Percentiles rank a stretch among this genome's conserved stretches.
These are phyloP conservation scores for Aspergillus tubingensis DNA, from an alignment of 2,329 filamentous ascomycete species.

Conservation along the genomic window DNA sequence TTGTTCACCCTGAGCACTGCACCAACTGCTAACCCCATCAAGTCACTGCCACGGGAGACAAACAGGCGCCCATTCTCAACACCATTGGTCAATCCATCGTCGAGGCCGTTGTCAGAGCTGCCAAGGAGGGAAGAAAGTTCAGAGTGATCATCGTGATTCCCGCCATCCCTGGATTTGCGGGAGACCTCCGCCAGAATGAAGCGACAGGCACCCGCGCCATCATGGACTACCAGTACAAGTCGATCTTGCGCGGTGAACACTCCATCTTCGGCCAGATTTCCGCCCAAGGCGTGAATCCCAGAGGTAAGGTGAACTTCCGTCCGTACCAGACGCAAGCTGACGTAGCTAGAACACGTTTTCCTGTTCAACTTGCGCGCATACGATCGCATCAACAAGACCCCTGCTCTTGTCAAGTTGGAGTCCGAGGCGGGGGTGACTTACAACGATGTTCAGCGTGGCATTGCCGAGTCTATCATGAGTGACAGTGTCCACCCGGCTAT, in stretches of 20 bases:
- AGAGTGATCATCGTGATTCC: conserved; percentile 88
- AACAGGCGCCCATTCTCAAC: conserved; percentile 84
- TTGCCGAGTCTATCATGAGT: conserved; percentile 86
- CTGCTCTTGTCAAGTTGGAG: conserved; percentile 71
- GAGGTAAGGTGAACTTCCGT: conserved; percentile 28
- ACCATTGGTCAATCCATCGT: conserved; percentile 86
- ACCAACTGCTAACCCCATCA: conserved; percentile 23
- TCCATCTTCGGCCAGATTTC: conserved; percentile 83
- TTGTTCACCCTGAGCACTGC: neutral
- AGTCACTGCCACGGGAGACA: conserved; percentile 84
- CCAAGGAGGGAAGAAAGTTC: conserved; percentile 83
- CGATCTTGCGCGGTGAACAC: conserved; percentile 85
- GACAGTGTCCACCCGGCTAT: conserved; percentile 62
- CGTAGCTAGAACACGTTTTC: conserved; percentile 70
- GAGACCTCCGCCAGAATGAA: conserved; percentile 79
- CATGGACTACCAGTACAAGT: conserved; percentile 99
- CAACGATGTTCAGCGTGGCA: conserved; percentile 79
- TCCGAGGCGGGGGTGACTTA: conserved; percentile 81
- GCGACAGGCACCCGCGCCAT: conserved; percentile 87
- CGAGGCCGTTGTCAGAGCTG: conserved; percentile 79
- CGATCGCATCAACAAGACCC: conserved; percentile 84
- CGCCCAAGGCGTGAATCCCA: conserved; percentile 73
- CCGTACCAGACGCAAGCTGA: conserved; percentile 40
- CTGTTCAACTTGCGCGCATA: conserved; percentile 93
- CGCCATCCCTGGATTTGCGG: conserved; percentile 89